Evolutionary conservation across 768 basidiomycete genomes (phyloP).

Genomic region (Mycena amicta): DNA sequence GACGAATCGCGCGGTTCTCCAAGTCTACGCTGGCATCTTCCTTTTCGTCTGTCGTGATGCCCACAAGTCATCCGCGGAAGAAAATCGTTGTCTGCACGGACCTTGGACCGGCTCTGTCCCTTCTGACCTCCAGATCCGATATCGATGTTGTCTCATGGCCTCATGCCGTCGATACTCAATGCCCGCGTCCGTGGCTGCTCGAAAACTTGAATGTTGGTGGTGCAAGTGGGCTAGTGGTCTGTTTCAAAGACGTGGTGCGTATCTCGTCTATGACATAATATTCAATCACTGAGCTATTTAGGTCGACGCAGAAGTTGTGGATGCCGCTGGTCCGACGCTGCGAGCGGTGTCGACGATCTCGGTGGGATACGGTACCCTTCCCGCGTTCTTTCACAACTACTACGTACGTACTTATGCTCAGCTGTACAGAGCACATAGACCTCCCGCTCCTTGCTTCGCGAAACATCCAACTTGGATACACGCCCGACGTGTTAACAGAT

Average conservation of each 20-base stretch:
- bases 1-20: no score
- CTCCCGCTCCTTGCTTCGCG: conserved; percentile 58
- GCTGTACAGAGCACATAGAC: conserved; percentile 76
- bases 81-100: conserved; percentile 23
- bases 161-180: conserved; percentile 43
- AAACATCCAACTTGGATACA: conserved; percentile 81
- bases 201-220: conserved; percentile 69
- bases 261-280: background rate
- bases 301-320: conserved; percentile 75
- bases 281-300: conserved; percentile 31
- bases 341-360: conserved; percentile 90
- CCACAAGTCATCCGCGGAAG: background rate
- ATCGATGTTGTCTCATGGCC: conserved; percentile 2
- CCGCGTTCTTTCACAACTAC: conserved; percentile 1
- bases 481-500: conserved; percentile 91
- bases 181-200: conserved; percentile 64
- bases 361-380: conserved; percentile 92
- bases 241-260: conserved; percentile 72
- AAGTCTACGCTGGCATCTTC: no score
- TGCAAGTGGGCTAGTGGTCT: conserved; percentile 64
- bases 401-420: no score
- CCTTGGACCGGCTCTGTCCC: conserved; percentile 14
- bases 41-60: no score
- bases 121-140: conserved; percentile 14
- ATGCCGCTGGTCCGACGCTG: conserved; percentile 73